Base-by-base conservation (phyloP, 768 basidiomycete species). In the Psilocybe azurescens region DNA sequence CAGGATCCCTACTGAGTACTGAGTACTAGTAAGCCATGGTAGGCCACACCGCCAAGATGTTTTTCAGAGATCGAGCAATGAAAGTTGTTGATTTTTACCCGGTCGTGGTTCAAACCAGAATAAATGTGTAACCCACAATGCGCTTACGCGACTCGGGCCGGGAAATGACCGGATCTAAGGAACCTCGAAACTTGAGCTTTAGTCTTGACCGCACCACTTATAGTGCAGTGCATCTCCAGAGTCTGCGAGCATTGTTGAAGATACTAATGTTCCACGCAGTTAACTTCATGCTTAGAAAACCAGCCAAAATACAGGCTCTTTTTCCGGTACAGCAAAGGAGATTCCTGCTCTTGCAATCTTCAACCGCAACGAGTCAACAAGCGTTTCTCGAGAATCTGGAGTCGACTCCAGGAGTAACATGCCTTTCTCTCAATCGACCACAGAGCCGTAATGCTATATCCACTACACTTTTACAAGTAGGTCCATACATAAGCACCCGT, bases 371-470 rank as follows among this genome's bases (percentile, higher is more conserved):
- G 24, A 24, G 24, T 38, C 66, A 54, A 49, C 68, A 68, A 51
- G 83, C 82, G 5, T 83, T 81, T 65, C 75, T 91, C 29, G 83
- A 89, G 69, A 80, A 82, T 18, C 70, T 86, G 14, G 65, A 73
- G 30, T 79, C 81, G 14, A 79, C 86, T 65, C 86, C 87, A 7
- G 92, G 93, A 7, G 81, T 95, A 53, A 81, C 84, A 18, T 90
- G 83, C 66, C 80, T 96, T 18, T 86, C 86, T n/a, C 84, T 96
- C 60, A 91, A 95, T 70, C 81, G 92, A 61, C 91, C 93, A 7
- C 82, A 89, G 66, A 88, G 86, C 68, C 94, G 89, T 82, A 97
- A 97, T 77, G 93, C 95, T 20, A 92, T 97, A 49, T 95, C 93
- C 2, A 76, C 86, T 62, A 78, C 78, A 38, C 81, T 97, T 64